A percentile compares a stretch with the other conserved stretches of the same genome.
Evolutionary conservation across 768 basidiomycete genomes (phyloP).

Genomic region (Leccinum boreale): DNA sequence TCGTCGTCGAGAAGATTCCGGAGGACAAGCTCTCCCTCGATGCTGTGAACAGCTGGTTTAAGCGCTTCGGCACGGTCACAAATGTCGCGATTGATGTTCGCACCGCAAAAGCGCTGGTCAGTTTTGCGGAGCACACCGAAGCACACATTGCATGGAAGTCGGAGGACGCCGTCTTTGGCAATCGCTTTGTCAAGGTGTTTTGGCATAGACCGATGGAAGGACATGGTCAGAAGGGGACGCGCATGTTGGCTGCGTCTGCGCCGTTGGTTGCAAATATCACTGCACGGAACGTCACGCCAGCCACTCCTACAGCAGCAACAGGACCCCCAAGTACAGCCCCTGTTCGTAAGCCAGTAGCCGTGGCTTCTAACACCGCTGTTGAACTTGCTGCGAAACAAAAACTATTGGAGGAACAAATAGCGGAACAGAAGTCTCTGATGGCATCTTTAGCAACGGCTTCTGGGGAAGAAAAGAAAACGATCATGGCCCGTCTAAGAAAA

Average conservation of each 20-base stretch:
- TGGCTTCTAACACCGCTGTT: slow-evolving; percentile 36
- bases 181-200: slow-evolving; percentile 92
- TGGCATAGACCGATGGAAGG: slow-evolving; percentile 95
- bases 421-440: slow-evolving; percentile 87
- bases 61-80: slow-evolving; percentile 87
- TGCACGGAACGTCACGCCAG: slow-evolving; percentile 48
- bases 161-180: slow-evolving; percentile 92
- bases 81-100: slow-evolving; percentile 84
- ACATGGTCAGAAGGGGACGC: slow-evolving; percentile 74
- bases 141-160: slow-evolving; percentile 89
- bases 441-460: slow-evolving; percentile 59
- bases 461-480: slow-evolving; percentile 70
- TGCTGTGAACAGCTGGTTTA: slow-evolving; percentile 84
- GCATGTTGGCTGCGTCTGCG: slow-evolving; percentile 80
- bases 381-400: slow-evolving; percentile 73
- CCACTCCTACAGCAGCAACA: slow-evolving; percentile 31
- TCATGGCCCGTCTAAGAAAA: slow-evolving; percentile 73
- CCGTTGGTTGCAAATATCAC: slow-evolving; percentile 65
- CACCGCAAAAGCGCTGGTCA: slow-evolving; percentile 79
- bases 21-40: slow-evolving; percentile 75
- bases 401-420: slow-evolving; percentile 75
- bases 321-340: slow-evolving; percentile 23
- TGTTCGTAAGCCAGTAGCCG: slow-evolving; percentile 36
- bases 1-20: slow-evolving; percentile 95
- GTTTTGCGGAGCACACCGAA: slow-evolving; percentile 78